phyloP scores from a whole-genome alignment of 805 yeast species.

The Candida vaughaniae region DNA sequence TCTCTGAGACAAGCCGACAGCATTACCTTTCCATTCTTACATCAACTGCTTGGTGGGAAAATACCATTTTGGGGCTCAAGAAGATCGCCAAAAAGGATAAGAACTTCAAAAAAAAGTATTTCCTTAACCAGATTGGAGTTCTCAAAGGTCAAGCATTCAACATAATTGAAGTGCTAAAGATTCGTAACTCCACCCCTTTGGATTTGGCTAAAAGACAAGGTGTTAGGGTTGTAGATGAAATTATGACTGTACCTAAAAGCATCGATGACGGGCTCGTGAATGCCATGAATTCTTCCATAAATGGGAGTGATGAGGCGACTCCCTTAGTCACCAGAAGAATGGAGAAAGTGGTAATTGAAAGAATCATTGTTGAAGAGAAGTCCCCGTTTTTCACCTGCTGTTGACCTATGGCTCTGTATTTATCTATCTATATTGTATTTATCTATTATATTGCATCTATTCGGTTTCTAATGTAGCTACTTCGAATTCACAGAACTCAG shows the following conservation, averaged over 20 bases:
- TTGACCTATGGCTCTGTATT: no score
- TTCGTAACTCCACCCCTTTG: slow-evolving; percentile 60
- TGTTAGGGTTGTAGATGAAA: slow-evolving; percentile 58
- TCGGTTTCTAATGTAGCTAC: slow-evolving; percentile 1
- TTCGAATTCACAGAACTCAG: slow-evolving; percentile 3
- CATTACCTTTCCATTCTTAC: slow-evolving; percentile 61
- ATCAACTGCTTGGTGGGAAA: slow-evolving; percentile 71
- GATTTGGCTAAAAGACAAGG: slow-evolving; percentile 62
- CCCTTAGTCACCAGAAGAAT: slow-evolving; percentile 15
- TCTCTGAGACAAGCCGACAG: slow-evolving; percentile 51
- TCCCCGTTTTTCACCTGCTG: slow-evolving; percentile 74
- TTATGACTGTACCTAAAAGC: slow-evolving; percentile 51
- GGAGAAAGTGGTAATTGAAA: slow-evolving; percentile 56
- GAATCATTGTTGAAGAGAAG: slow-evolving; percentile 52
- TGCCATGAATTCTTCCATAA: slow-evolving; percentile 10
- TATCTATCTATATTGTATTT: no score
- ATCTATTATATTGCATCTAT: not conserved
- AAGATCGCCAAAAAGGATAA: slow-evolving; percentile 53
- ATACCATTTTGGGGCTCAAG: slow-evolving; percentile 46
- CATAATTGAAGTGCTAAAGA: slow-evolving; percentile 63
- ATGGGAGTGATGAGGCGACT: slow-evolving; percentile 1
- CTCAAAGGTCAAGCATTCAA: slow-evolving; percentile 78
- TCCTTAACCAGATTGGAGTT: slow-evolving; percentile 66
- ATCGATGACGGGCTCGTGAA: slow-evolving; percentile 23
- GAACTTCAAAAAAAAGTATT: slow-evolving; percentile 65